A percentile compares a stretch with the other conserved stretches of the same genome.
These are phyloP conservation scores for Sporothrix globosa DNA, from an alignment of 2,329 filamentous ascomycete species.

Conservation along the genomic window DNA sequence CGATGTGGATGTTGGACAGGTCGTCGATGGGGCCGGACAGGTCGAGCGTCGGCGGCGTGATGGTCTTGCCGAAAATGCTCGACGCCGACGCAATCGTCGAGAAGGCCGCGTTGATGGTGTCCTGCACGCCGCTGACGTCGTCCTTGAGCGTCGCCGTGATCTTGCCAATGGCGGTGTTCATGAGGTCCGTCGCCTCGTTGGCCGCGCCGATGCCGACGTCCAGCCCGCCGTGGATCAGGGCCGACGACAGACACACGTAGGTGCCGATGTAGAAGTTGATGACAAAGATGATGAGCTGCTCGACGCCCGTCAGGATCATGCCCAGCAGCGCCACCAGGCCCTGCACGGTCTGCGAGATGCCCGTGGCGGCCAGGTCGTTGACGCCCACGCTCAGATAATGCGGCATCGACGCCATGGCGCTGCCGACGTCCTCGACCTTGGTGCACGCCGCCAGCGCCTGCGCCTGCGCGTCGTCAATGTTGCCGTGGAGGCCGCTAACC, in stretches of 20 bases:
- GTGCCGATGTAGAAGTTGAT: constrained; percentile 91
- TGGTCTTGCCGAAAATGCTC: constrained; percentile 49
- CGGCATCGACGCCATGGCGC: constrained; percentile 96
- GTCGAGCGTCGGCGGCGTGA: constrained; percentile 57
- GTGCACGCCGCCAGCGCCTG: constrained; percentile 89
- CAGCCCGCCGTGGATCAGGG: constrained; percentile 78
- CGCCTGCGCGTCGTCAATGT: constrained; percentile 73
- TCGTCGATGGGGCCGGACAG: constrained; percentile 66
- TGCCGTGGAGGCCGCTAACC: constrained; percentile 69
- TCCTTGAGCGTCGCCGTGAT: constrained; percentile 61
- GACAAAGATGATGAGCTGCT: constrained; percentile 86
- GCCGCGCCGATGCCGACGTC: constrained; percentile 61
- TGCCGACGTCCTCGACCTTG: constrained; percentile 89
- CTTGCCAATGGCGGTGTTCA: constrained; percentile 56
- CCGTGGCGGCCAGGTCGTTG: constrained; percentile 79
- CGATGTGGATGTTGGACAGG: constrained; percentile 70
- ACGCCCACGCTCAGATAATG: constrained; percentile 89
- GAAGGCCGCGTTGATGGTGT: constrained; percentile 61
- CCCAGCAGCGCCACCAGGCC: constrained; percentile 79
- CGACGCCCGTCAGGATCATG: constrained; percentile 78
- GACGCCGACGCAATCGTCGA: constrained; percentile 57
- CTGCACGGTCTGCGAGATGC: constrained; percentile 78
- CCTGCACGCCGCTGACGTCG: constrained; percentile 47
- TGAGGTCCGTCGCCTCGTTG: constrained; percentile 49
- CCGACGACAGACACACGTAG: constrained; percentile 85